A percentile compares a stretch with the other conserved stretches of the same genome.
Conservation (phyloP, 192 early-diverging fungal genomes). For the Umbelopsis sp. region DNA sequence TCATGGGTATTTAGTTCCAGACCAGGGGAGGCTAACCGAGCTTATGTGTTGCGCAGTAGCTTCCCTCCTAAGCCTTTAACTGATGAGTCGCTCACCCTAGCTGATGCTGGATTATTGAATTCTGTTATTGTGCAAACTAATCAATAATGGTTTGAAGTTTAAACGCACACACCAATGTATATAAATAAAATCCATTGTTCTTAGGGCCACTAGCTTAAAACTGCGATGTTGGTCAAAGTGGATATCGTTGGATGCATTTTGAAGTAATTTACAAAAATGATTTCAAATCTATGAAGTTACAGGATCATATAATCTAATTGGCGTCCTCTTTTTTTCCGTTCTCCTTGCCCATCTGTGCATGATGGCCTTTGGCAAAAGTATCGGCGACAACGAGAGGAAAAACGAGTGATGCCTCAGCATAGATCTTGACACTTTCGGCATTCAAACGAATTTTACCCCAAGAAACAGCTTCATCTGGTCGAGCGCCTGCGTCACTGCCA, state of each 20-base stretch:
- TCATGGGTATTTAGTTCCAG: constrained; percentile 45
- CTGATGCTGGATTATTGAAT: constrained; percentile 85
- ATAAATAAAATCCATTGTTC: constrained; percentile 5
- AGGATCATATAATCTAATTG: background rate
- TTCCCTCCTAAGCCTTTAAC: constrained; percentile 84
- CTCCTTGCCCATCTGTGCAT: constrained; percentile 13
- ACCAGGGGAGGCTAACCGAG: constrained; percentile 58
- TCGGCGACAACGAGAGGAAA: constrained; percentile 95
- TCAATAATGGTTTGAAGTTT: constrained; percentile 19
- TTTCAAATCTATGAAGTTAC: background rate
- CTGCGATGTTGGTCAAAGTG: no score
- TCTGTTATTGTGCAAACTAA: constrained; percentile 79
- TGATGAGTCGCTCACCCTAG: constrained; percentile 71
- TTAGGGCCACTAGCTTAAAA: no score
- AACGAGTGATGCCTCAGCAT: constrained; percentile 89
- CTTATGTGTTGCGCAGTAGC: constrained; percentile 80
- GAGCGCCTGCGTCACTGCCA: constrained; percentile 95
- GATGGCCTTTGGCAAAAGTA: constrained; percentile 82
- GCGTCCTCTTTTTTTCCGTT: background rate
- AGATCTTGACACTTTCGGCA: constrained; percentile 91
- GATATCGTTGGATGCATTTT: no score
- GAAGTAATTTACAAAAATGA: no score
- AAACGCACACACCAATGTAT: background rate
- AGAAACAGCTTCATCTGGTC: constrained; percentile 96
- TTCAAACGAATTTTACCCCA: constrained; percentile 94